phyloP scores from a whole-genome alignment of 2,329 filamentous ascomycete genomes.

The Trichoderma endophyticum region DNA sequence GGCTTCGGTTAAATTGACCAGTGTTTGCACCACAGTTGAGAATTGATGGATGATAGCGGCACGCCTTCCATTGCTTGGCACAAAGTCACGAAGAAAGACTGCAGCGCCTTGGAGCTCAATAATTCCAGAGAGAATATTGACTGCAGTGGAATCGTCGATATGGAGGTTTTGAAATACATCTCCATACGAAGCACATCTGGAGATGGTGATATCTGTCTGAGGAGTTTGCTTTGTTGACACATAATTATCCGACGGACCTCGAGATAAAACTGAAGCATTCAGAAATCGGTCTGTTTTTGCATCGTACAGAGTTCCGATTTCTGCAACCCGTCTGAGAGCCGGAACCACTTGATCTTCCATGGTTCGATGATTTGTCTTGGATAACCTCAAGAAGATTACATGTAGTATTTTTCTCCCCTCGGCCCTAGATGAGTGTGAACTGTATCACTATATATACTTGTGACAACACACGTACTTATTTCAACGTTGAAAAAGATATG shows the following conservation, averaged over 20 bases:
- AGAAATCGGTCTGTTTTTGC: conserved; percentile 20
- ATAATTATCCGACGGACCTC: accelerated
- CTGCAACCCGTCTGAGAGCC: conserved; percentile 17
- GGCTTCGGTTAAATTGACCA: not conserved
- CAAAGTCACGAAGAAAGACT: conserved; percentile 12
- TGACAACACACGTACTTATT: too few relatives aligned
- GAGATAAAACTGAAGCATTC: not conserved
- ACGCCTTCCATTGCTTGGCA: accelerated
- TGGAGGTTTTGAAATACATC: not conserved
- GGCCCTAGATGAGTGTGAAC: too few relatives aligned
- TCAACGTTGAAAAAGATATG: not conserved
- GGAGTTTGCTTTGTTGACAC: not conserved
- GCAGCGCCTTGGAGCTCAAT: conserved; percentile 15
- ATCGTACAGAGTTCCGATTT: conserved; percentile 23
- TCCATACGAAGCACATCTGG: not conserved
- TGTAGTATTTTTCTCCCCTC: too few relatives aligned
- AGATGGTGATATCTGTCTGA: not conserved
- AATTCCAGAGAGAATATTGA: conserved; percentile 17
- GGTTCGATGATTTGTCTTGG: not conserved
- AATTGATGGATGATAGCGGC: not conserved
- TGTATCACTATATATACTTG: not conserved
- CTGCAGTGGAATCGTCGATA: conserved; percentile 8
- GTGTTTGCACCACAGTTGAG: not conserved
- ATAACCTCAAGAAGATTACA: not conserved
- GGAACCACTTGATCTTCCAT: conserved; percentile 5